Evolutionary conservation across 495 filamentous ascomycete genomes (phyloP), one percentile per base, ranked within the genome.

Genomic region (Aspergillus ellipticus): DNA sequence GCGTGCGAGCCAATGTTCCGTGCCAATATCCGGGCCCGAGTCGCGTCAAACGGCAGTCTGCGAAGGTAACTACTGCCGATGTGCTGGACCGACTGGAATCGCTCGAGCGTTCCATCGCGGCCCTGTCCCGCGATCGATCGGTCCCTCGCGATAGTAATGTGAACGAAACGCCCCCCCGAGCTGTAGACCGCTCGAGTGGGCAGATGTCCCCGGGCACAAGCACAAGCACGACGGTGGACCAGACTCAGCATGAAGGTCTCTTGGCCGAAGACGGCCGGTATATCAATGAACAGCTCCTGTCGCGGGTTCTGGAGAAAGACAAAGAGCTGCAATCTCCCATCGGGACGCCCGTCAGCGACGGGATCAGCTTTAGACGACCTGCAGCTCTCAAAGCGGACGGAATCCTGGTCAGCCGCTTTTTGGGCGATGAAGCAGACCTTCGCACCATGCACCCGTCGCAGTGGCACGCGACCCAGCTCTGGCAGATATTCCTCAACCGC

Each of bases 21-120:
- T 75, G 73, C 43, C 54, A 63, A 5, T 75, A 73, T 35, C 73
- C 73, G 0, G 68, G 68, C 6, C 60, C 61, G 2, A 64, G 57
- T 10, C 57, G 59, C 19, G 58, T 51, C 29, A 70, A 69, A 29
- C 60, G 69, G 19, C 66, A 61, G 22, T n/a, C 66, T 1, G 55
- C 66, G 9, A 69, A 62, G 42, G 5, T 29, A 13, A 11, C 37
- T 2, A 17, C 35, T 15, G n/a, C 50, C 7, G 60, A 64, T 51
- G 52, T 66, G 21, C 46, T 56, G 11, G 51, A 55, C n/a, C 63
- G 67, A 2, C 19, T 72, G 42, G 65, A 65, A 37, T 60, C 65
- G 33, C 63, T 72, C 8, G 69, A 72, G 42, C 65, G 65, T n/a
- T 57, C 61, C 15, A 60, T 68, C 9, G 51, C 64, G 16, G 60